Evolutionary conservation across 805 yeast genomes (phyloP), one percentile per base, ranked within the genome.

Genomic region (Yarrowia sp.): DNA sequence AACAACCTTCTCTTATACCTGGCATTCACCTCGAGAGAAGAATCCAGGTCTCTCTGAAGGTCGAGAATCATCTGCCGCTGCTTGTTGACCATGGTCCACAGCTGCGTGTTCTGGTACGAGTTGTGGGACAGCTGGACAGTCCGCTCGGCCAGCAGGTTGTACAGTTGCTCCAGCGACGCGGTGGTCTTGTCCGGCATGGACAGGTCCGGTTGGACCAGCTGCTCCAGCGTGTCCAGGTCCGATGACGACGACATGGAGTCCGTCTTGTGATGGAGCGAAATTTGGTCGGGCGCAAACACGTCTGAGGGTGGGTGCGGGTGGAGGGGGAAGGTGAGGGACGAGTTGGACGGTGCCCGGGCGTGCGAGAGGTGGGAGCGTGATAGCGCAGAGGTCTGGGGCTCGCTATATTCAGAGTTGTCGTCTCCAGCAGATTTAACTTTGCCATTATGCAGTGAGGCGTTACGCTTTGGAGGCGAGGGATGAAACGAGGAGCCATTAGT

Each of bases 1-100:
- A 49, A 17, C 19, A 48, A 12, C 22, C 41, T n/a, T 24, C 48
- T 33, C 40, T 62, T 52, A 46, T 56, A 64, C 8, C 46, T 7
- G 22, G 66, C 67, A 24, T 68, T 69, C 19, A 61, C 64, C 22
- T 59, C 66, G 26, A 67, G 56, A 11, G 70, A 67, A 0, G 19
- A 43, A 38, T 68, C 69, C 14, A 68, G 64, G 41, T 70, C 71
- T 12, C 64, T 36, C 33, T 67, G 71, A 9, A 70, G 64, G 21
- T 70, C 70, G 14, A 70, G 49, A 35, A 70, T 70, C 67, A 69
- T 68, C 26, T 61, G 64, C 9, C 70, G 68, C 40, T 70, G 72
- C 38, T 67, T 64, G 38, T 67, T 67, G 46, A 69, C 70, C 49
- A 69, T 52, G 43, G 65, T 36, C 71, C 71, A 69, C 35, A 70